Conservation (phyloP, 495 filamentous ascomycete species). For the Cryomyces minteri region DNA sequence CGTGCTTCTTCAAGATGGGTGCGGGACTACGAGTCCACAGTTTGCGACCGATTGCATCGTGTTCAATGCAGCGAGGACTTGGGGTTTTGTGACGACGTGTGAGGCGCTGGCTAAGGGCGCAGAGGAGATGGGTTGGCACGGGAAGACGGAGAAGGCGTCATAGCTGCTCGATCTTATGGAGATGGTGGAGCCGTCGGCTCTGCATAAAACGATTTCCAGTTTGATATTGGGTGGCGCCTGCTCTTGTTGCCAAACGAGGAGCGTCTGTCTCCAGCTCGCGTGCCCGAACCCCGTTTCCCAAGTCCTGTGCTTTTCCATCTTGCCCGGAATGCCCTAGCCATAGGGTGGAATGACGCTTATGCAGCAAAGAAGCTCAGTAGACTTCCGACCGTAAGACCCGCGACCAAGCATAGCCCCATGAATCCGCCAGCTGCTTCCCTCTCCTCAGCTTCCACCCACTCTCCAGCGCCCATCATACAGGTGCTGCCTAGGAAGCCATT, state of each 20-base stretch:
- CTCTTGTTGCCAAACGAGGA: too few species aligned
- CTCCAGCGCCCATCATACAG: constrained; percentile 78
- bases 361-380: constrained; percentile 67
- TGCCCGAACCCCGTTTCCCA: too few species aligned
- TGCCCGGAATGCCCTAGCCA: too few species aligned
- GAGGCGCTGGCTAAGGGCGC: constrained; percentile 18
- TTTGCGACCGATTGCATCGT: constrained; percentile 24
- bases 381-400: constrained; percentile 68
- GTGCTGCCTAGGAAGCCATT: constrained; percentile 73
- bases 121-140: constrained; percentile 2
- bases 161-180: too few species aligned
- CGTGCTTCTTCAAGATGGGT: constrained; percentile 33
- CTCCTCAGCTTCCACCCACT: constrained; percentile 62
- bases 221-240: too few species aligned
- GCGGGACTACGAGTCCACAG: constrained; percentile 28
- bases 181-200: too few species aligned
- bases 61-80: constrained; percentile 23
- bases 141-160: too few species aligned
- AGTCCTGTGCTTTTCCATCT: too few species aligned
- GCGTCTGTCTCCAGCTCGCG: too few species aligned
- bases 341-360: constrained; percentile 6
- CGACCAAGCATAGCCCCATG: constrained; percentile 79
- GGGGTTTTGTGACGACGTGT: constrained; percentile 24
- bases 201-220: too few species aligned
- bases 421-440: constrained; percentile 81